Conservation (phyloP, 2,329 filamentous ascomycete species). For the Fusarium equiseti region DNA sequence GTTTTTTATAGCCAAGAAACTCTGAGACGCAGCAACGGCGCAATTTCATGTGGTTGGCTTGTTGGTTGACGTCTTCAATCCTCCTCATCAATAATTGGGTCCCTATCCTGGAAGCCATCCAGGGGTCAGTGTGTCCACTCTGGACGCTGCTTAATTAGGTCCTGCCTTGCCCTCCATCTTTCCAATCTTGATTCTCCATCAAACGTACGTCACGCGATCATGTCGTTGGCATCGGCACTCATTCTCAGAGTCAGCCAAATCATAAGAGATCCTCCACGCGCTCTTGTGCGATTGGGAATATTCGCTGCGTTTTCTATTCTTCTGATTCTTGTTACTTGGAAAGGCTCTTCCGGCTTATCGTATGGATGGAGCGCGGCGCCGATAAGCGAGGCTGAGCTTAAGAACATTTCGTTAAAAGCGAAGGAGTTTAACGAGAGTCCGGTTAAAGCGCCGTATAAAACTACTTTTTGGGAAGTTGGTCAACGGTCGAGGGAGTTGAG, state of each 20-base stretch:
- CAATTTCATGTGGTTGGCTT: background rate
- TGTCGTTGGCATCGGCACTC: conserved; percentile 6
- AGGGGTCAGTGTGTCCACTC: background rate
- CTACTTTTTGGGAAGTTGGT: conserved; percentile 49
- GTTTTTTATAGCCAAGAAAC: background rate
- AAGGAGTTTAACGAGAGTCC: conserved; percentile 40
- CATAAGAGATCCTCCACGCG: background rate
- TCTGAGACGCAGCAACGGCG: background rate
- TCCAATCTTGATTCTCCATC: conserved; percentile 1
- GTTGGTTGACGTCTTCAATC: background rate
- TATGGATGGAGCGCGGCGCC: background rate
- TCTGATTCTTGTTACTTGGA: conserved; percentile 1
- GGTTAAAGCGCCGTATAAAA: conserved; percentile 46
- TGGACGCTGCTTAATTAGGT: background rate
- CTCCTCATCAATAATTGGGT: background rate
- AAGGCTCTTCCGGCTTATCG: background rate
- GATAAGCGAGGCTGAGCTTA: background rate
- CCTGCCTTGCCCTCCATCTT: background rate
- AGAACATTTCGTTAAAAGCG: conserved; percentile 11
- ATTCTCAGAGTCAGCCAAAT: background rate
- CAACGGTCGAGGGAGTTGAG: conserved; percentile 36
- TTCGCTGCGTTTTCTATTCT: background rate
- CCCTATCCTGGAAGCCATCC: background rate
- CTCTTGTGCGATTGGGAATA: background rate
- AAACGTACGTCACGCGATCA: conserved; percentile 3